These are phyloP conservation scores for Neofusicoccum cordaticola DNA, from an alignment of 2,329 filamentous ascomycete genomes.

Conservation along the genomic window DNA sequence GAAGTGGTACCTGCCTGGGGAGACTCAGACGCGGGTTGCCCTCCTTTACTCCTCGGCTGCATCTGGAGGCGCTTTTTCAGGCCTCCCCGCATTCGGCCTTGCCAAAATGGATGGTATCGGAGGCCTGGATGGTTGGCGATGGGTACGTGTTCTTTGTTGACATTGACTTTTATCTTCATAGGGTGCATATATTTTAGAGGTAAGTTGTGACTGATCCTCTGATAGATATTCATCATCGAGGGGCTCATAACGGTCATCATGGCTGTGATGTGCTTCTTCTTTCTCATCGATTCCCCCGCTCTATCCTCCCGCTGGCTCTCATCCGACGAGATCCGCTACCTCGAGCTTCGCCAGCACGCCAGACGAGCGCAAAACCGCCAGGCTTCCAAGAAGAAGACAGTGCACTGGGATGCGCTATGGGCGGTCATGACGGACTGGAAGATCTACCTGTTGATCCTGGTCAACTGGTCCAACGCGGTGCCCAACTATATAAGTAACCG, in stretches of 20 bases:
- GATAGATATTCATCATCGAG: constrained; percentile 20
- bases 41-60: constrained; percentile 56
- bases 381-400: constrained; percentile 11
- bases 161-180: no score
- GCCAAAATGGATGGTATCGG: constrained; percentile 56
- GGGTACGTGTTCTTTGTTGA: constrained; percentile 19
- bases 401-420: background rate
- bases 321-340: constrained; percentile 27
- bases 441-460: constrained; percentile 2
- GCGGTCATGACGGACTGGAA: background rate
- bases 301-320: constrained; percentile 23
- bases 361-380: constrained; percentile 22
- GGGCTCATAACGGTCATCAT: constrained; percentile 18
- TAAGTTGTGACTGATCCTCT: background rate
- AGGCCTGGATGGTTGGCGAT: constrained; percentile 33
- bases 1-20: constrained; percentile 59
- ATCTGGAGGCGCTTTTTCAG: constrained; percentile 56
- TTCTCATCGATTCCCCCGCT: constrained; percentile 58
- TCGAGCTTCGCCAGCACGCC: constrained; percentile 27
- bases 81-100: constrained; percentile 53
- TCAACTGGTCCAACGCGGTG: constrained; percentile 10
- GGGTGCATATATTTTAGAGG: no score
- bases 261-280: constrained; percentile 37
- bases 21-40: constrained; percentile 54
- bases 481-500: background rate